Base-by-base conservation (phyloP, 164 flowering plant genomes). In the Warburgia ugandensis region DNA sequence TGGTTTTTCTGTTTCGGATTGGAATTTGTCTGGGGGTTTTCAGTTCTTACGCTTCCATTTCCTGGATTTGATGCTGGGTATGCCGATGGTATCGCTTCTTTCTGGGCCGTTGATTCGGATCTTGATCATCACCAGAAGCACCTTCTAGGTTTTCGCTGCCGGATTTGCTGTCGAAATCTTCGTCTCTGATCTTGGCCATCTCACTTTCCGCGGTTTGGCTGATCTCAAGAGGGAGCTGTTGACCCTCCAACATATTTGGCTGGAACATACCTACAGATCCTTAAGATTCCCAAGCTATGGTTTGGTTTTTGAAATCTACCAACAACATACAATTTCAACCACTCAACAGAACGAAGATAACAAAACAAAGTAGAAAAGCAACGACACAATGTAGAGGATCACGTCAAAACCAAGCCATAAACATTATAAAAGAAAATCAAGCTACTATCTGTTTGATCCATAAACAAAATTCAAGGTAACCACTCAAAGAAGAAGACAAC, bases 71-170 rank as follows among this genome's bases (percentile, higher is more conserved):
- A 47, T 69, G 94, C 52, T 84, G 94, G 8, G 99, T 89, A 58
- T 94, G 99, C 49, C 99, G 92, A 61, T 94, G 91, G 58, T 85
- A 85, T 0, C 94, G 86, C 61, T 85, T 88, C 72, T 78, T 83
- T 23, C 55, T 10, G 29, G 73, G 73, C 4, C 76, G 80, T 10
- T 59, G 72, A 17, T 61, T 73, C 5, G 69, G 78, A 40, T 81
- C 89, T 43, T 75, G 79, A 9, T 79, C 88, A 4, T 83, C 89
- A 1, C 83, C 83, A 1, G 91, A 77, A 21, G 60, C 80, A 0
- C 78, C 81, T 45, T 83, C 95, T 1, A 68, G 67, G 67, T 79
- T 81, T 14, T 83, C 95, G 31, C 84, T 83, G 29, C 88, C 84
- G 1, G 95, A 83, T 62, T 78, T 86, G 62, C 81, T 83, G 52